Percentiles rank a stretch among this genome's conserved stretches.
These are phyloP conservation scores for Magnaporthiopsis poae DNA, from an alignment of 2,329 filamentous ascomycete species.

Conservation along the genomic window DNA sequence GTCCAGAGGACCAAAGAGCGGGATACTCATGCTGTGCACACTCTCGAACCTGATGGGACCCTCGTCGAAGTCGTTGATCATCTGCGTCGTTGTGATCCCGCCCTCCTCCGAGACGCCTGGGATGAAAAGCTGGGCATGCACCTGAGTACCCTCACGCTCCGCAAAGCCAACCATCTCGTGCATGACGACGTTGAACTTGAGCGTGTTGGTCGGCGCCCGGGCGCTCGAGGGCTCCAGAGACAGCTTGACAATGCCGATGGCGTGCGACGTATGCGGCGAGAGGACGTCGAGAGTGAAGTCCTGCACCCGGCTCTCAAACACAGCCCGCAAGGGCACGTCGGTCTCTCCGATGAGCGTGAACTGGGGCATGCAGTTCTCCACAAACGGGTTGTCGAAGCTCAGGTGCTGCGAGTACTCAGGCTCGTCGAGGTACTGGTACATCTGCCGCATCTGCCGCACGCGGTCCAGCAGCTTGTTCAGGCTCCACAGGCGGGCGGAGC, in stretches of 20 bases:
- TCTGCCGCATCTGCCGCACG: slow-evolving; percentile 84
- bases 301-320: slow-evolving; percentile 89
- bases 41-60: slow-evolving; percentile 88
- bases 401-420: slow-evolving; percentile 92
- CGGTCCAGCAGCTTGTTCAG: slow-evolving; percentile 82
- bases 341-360: slow-evolving; percentile 89
- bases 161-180: slow-evolving; percentile 90
- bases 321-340: slow-evolving; percentile 81
- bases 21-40: slow-evolving; percentile 94
- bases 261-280: slow-evolving; percentile 84
- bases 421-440: slow-evolving; percentile 91
- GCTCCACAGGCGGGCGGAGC: slow-evolving; percentile 86
- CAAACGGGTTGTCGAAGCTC: slow-evolving; percentile 84
- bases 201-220: slow-evolving; percentile 77
- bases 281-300: slow-evolving; percentile 86
- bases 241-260: slow-evolving; percentile 80
- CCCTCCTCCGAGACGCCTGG: slow-evolving; percentile 82
- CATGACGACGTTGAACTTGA: slow-evolving; percentile 99
- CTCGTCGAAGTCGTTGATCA: slow-evolving; percentile 90
- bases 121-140: slow-evolving; percentile 94
- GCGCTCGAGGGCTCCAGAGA: slow-evolving; percentile 89
- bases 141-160: slow-evolving; percentile 87
- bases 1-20: slow-evolving; percentile 63
- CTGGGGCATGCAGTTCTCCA: slow-evolving; percentile 79
- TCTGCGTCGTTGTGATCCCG: slow-evolving; percentile 87